These are phyloP conservation scores for Oropetium thomaeum DNA, from an alignment of 176 grass and related monocot genomes.

Conservation along the genomic window DNA sequence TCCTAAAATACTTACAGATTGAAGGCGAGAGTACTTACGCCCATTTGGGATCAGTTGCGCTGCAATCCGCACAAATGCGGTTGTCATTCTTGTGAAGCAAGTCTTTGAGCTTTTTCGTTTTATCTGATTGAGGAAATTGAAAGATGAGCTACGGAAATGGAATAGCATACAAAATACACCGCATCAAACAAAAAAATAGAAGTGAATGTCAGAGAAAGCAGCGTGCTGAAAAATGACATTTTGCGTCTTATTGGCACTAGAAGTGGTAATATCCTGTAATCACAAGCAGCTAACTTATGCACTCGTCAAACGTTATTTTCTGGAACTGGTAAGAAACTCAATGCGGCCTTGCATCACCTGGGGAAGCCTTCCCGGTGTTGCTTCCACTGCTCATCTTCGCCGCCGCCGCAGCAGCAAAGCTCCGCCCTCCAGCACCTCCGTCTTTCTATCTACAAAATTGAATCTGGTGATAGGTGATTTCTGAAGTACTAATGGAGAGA, in stretches of 20 bases:
- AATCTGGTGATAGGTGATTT: not conserved
- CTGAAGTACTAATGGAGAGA: not conserved
- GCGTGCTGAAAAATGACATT: not conserved
- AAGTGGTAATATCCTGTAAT: not conserved
- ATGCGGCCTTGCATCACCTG: slow-evolving; percentile 18
- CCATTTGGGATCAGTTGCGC: slow-evolving; percentile 79
- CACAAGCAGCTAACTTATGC: not conserved
- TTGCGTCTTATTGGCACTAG: not conserved
- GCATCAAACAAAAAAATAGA: not conserved
- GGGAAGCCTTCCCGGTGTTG: not conserved
- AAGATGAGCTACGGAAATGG: not conserved
- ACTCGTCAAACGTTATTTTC: not conserved
- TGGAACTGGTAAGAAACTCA: not conserved
- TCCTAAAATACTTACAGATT: not conserved
- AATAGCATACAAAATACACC: not conserved
- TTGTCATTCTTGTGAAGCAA: slow-evolving; percentile 64
- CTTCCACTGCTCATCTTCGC: slow-evolving; percentile 1
- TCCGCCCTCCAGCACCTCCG: not conserved
- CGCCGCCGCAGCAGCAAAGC: not conserved
- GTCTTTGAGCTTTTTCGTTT: slow-evolving; percentile 55
- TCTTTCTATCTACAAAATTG: not conserved
- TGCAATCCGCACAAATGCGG: slow-evolving; percentile 72
- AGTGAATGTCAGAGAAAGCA: not conserved
- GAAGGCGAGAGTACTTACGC: slow-evolving; percentile 56
- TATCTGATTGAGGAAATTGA: slow-evolving; percentile 34